Evolutionary conservation across 495 filamentous ascomycete genomes (phyloP), one percentile per base, ranked within the genome.

Genomic region (Sabuloglossum arenarium): DNA sequence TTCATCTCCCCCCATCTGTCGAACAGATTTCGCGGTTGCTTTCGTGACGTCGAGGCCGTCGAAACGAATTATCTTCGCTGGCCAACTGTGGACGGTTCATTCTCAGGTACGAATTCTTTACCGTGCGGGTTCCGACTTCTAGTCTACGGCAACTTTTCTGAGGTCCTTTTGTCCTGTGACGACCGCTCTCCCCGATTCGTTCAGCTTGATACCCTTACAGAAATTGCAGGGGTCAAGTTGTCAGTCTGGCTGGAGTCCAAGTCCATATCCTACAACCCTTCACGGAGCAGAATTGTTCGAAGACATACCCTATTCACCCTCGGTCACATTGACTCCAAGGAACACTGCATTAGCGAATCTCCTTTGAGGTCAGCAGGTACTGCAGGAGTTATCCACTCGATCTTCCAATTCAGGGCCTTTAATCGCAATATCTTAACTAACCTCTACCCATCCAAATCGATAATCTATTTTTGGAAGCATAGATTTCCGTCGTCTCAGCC

Each of bases 321-420:
- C 45, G 24, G 45, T 27, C 24, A 27, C 45, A 47, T 8, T 47
- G 24, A 27, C 45, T 24, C 24, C 24, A 47, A 27, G 19, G 45
- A 47, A 47, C 45, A 47, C 21, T 24, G 45, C 45, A n/a, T 47
- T 47, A 64, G 60, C 65, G 66, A 69, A 66, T 63, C 78, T 84
- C 79, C 81, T 84, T 84, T 83, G 81, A 90, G 86, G 84, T 82
- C 85, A 88, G 86, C 85, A 78, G 84, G 85, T 75, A 78, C 86
- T 89, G 85, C 86, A 86, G 85, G 82, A 88, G 83, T 65, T 67
- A 67, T 75, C 67, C 68, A 71, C 66, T 58, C 54, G 60, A 58
- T 66, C 53, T 56, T 61, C 42, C 63, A 56, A 30, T 61, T 59
- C 56, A 58, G 59, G 58, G 28, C 23, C 62, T 6, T 25, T 53